Conservation (phyloP, 108 stramenopile genomes). For the Nitzschia sp. region DNA sequence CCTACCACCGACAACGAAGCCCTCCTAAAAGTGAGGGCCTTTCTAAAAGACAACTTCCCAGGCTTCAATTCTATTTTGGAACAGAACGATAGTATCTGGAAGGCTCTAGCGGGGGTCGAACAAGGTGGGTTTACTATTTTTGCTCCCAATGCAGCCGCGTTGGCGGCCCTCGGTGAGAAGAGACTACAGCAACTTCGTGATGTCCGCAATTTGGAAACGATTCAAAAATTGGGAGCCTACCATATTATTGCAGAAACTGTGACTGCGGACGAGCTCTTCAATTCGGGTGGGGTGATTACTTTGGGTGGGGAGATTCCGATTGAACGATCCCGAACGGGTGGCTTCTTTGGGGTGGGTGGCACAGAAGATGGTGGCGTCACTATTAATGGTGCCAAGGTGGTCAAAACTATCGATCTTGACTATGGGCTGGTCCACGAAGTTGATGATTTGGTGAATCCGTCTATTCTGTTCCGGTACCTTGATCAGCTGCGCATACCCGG, state of each 20-base stretch:
- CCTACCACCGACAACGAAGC: constrained; percentile 12
- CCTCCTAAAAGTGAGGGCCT: constrained; percentile 15
- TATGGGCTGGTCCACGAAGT: constrained; percentile 65
- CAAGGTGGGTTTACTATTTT: constrained; percentile 64
- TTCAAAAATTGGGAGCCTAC: constrained; percentile 61
- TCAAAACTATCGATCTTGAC: constrained; percentile 41
- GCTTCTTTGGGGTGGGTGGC: constrained; percentile 70
- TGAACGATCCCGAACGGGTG: constrained; percentile 56
- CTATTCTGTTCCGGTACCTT: constrained; percentile 65
- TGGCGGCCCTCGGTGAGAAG: constrained; percentile 50
- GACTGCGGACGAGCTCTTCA: constrained; percentile 52
- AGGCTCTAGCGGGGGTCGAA: constrained; percentile 29
- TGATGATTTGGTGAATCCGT: constrained; percentile 62
- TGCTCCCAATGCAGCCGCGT: constrained; percentile 52
- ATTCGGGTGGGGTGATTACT: constrained; percentile 64
- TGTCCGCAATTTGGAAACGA: constrained; percentile 62
- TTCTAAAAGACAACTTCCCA: constrained; percentile 35
- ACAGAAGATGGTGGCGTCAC: constrained; percentile 70
- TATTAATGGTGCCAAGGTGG: constrained; percentile 53
- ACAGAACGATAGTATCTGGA: constrained; percentile 44
- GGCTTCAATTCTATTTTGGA: constrained; percentile 32
- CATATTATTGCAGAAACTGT: constrained; percentile 75
- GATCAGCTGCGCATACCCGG: constrained; percentile 77
- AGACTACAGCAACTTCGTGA: constrained; percentile 50
- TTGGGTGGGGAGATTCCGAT: constrained; percentile 65